These are phyloP conservation scores for Gastrolobium villosum DNA, from an alignment of 306 rosid species.

Conservation along the genomic window DNA sequence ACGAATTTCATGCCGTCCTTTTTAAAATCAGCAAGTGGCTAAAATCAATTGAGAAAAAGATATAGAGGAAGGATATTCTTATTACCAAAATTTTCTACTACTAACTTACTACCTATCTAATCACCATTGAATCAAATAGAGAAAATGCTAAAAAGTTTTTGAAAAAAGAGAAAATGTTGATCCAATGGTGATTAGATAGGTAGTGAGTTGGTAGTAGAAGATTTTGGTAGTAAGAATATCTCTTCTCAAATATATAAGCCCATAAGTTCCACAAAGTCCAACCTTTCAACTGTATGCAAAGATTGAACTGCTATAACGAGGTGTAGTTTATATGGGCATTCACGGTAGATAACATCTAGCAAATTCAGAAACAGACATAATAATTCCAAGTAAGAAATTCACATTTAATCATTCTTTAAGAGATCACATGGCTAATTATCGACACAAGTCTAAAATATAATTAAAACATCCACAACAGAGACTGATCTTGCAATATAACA, in stretches of 20 bases:
- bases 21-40: background rate
- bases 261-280: background rate
- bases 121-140: too few species aligned
- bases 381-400: background rate
- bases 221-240: too few species aligned
- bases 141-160: too few species aligned
- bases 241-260: too few species aligned
- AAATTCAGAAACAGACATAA: background rate
- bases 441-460: background rate
- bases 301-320: background rate
- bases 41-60: slow-evolving; percentile 32
- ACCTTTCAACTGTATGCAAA: background rate
- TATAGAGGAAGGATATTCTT: too few species aligned
- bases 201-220: too few species aligned
- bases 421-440: background rate
- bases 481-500: slow-evolving; percentile 17
- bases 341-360: background rate
- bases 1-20: background rate
- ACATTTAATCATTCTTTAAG: background rate
- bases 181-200: too few species aligned
- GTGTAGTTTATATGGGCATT: background rate
- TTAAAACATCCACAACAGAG: slow-evolving; percentile 28
- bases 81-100: too few species aligned
- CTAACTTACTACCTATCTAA: too few species aligned
- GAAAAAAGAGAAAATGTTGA: too few species aligned